phyloP scores from a whole-genome alignment of 768 basidiomycete genomes.

The Boletellus emodensis region DNA sequence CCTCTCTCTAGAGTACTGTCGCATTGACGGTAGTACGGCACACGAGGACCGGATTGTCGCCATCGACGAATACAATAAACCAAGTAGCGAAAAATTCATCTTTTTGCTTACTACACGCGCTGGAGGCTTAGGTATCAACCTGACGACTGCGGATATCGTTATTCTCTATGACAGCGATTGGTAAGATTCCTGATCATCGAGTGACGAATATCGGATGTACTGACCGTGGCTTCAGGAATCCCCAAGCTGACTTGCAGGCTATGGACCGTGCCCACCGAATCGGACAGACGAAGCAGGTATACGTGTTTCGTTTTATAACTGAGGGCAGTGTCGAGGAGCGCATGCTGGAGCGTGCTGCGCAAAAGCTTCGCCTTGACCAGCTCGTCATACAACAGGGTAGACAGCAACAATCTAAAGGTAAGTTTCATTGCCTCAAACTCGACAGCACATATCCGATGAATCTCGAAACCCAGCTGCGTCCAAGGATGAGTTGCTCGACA shows the following conservation, averaged over 20 bases:
- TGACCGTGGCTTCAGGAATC: conserved; percentile 63
- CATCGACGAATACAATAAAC: conserved; percentile 97
- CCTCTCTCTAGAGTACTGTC: conserved; percentile 72
- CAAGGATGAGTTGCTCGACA: conserved; percentile 95
- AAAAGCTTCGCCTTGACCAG: conserved; percentile 93
- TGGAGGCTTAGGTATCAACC: conserved; percentile 94
- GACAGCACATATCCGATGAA: neutral
- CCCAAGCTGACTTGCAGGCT: conserved; percentile 97
- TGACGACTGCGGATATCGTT: conserved; percentile 93
- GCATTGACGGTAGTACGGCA: conserved; percentile 92
- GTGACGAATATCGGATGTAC: neutral
- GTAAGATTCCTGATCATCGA: conserved; percentile 37
- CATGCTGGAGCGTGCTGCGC: conserved; percentile 91
- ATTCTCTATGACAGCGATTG: conserved; percentile 97
- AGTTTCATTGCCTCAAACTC: conserved; percentile 13
- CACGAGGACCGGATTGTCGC: conserved; percentile 94
- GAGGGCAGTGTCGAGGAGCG: conserved; percentile 95
- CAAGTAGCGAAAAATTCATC: conserved; percentile 91
- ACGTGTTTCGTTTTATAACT: conserved; percentile 95
- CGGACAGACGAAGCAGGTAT: conserved; percentile 96
- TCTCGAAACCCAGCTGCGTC: conserved; percentile 58
- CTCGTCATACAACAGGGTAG: conserved; percentile 96
- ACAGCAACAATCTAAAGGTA: conserved; percentile 74
- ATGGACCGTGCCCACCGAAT: conserved; percentile 98
- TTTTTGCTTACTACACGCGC: conserved; percentile 96